Base-by-base conservation (phyloP, 164 flowering plant species). In the Platanus orientalis region DNA sequence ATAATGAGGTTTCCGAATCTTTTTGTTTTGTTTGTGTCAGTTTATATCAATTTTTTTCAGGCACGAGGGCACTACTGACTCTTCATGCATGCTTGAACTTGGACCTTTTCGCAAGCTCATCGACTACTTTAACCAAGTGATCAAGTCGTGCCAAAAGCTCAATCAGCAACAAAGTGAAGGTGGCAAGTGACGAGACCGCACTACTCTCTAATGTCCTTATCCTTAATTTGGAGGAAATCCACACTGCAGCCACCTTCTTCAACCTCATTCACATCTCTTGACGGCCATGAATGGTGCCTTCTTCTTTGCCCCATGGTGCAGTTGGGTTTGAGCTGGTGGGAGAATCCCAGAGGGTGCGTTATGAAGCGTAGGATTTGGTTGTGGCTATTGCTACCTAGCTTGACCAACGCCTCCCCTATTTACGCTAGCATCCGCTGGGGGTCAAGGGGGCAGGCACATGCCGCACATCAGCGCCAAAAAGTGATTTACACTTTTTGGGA, bases 111-210 rank as follows among this genome's bases (percentile, higher is more conserved):
- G 84, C 78, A 4, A 83, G 84, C 63, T 76, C 76, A 34, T 81
- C 83, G 12, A 80, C 86, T 10, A 86, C 86, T 21, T 82, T 83
- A 23, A 80, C 88, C 82, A 83, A 65, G 75, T 86, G 84, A 66
- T 83, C 84, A 44, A 82, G 80, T 63, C 88, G 69, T 11, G 82
- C 91, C 23, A 86, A 83, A 20, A 82, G 84, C 69, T 83, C 91
- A 34, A 82, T 78, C 0, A 86, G 86, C 79, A 84, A 62, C 7
- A 87, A 82, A 34, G 88, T 79, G 63, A 83, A 86, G 1, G 78
- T 84, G 44, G 86, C 84, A 1, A 86, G 78, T 7, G 91, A 86
- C 54, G 84, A 51, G 9, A 84, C 73, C 21, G 84, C 76, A 11
- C 81, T 82, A 69, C 86, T 82, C 71, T 83, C 87, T 2, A 76